A percentile compares a stretch with the other conserved stretches of the same genome.
These are phyloP conservation scores for Lichina pygmaea DNA, from an alignment of 495 filamentous ascomycete species.

Conservation along the genomic window DNA sequence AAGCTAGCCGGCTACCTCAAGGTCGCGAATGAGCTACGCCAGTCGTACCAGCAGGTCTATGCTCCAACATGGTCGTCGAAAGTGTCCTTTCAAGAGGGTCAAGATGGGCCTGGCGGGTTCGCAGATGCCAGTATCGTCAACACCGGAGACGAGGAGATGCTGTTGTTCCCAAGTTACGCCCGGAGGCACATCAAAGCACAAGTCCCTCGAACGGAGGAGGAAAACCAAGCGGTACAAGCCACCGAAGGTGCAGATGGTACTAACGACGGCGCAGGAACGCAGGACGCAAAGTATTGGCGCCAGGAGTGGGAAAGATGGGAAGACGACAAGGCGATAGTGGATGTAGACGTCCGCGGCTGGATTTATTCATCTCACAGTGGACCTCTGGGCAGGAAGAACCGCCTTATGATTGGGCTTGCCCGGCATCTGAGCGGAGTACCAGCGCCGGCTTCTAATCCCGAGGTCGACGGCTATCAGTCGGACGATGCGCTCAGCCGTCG, in stretches of 20 bases:
- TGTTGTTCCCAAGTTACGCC: constrained; percentile 81
- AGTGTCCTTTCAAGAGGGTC: constrained; percentile 22
- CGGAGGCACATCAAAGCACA: constrained; percentile 31
- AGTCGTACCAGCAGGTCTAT: constrained; percentile 33
- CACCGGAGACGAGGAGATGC: constrained; percentile 69
- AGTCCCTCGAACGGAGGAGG: constrained; percentile 5
- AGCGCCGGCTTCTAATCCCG: constrained; percentile 10
- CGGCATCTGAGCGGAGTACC: constrained; percentile 66
- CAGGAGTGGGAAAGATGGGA: constrained; percentile 42
- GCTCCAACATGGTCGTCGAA: constrained; percentile 20
- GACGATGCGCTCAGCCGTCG: background rate
- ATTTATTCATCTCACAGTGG: constrained; percentile 64
- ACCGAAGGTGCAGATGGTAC: constrained; percentile 10
- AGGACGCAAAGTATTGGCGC: constrained; percentile 38
- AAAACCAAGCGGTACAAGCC: constrained; percentile 10
- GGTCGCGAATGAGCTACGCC: constrained; percentile 73
- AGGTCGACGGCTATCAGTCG: background rate
- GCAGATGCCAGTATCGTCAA: constrained; percentile 55
- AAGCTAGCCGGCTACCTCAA: constrained; percentile 68
- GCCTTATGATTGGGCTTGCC: constrained; percentile 60
- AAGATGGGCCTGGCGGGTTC: constrained; percentile 46
- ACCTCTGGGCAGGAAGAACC: constrained; percentile 69
- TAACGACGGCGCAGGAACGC: constrained; percentile 8
- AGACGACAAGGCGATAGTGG: constrained; percentile 57
- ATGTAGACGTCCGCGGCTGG: constrained; percentile 90